Evolutionary conservation across 805 yeast species (phyloP).

Genomic region (Schwanniomyces occidentalis): DNA sequence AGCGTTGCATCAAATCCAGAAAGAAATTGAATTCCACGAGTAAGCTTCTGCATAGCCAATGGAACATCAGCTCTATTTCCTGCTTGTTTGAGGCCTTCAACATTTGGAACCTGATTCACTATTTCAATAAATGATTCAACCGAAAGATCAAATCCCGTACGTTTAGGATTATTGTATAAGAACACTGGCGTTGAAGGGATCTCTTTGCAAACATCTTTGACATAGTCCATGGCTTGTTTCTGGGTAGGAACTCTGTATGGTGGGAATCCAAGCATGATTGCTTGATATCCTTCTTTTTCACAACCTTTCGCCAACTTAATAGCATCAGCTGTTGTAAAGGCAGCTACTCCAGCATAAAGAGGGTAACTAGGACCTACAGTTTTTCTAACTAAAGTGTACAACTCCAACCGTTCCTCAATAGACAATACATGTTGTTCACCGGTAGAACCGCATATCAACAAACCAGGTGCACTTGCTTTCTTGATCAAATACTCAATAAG

Average conservation of each 20-base stretch:
- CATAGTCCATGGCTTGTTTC: conserved; percentile 2
- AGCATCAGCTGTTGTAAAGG: conserved; percentile 1
- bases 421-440: conserved; percentile 3
- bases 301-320: conserved; percentile 1
- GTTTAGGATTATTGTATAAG: conserved; percentile 4
- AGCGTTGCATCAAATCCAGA: conserved; percentile 3
- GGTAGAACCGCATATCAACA: conserved; percentile 3
- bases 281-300: conserved; percentile 2
- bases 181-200: conserved; percentile 1
- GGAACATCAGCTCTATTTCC: conserved; percentile 2
- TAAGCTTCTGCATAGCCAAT: neutral
- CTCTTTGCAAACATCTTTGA: conserved; percentile 1
- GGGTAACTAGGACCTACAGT: neutral
- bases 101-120: conserved; percentile 2
- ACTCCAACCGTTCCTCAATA: neutral
- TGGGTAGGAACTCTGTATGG: conserved; percentile 4
- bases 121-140: neutral
- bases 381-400: neutral
- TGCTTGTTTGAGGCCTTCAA: conserved; percentile 2
- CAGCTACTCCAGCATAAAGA: conserved; percentile 2
- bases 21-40: neutral
- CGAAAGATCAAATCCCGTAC: neutral
- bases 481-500: conserved; percentile 1
- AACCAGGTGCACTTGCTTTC: neutral
- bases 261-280: conserved; percentile 4